phyloP scores from a whole-genome alignment of 2,329 filamentous ascomycete genomes.

The Scytalidium sp. region DNA sequence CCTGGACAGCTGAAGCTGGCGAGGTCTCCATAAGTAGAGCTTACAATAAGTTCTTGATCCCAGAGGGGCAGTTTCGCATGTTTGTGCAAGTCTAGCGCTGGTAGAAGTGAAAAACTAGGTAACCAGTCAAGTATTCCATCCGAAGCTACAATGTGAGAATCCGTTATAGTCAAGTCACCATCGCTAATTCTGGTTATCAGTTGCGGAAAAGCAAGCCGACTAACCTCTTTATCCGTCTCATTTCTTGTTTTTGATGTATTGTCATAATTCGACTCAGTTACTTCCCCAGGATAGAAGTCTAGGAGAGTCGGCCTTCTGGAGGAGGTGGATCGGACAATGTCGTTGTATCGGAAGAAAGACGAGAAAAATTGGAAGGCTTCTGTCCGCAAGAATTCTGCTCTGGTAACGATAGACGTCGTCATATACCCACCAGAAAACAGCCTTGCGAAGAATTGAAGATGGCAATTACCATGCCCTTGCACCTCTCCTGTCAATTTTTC shows the following conservation, averaged over 20 bases:
- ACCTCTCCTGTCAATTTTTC: background rate
- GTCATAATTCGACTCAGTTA: background rate
- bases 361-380: slow-evolving; percentile 3
- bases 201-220: slow-evolving; percentile 5
- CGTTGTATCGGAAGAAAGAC: slow-evolving; percentile 8
- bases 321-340: slow-evolving; percentile 6
- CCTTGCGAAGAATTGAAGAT: background rate
- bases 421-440: background rate
- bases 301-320: slow-evolving; percentile 1
- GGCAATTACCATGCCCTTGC: background rate
- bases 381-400: background rate
- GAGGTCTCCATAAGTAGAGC: background rate
- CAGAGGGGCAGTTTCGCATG: background rate
- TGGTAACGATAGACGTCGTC: background rate
- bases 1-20: background rate
- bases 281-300: slow-evolving; percentile 2
- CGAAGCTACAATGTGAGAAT: slow-evolving; percentile 3
- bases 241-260: background rate
- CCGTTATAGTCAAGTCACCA: slow-evolving; percentile 2
- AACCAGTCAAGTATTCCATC: slow-evolving; percentile 9
- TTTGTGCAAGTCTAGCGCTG: background rate
- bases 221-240: background rate
- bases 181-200: slow-evolving; percentile 8
- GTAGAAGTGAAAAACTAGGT: slow-evolving; percentile 3
- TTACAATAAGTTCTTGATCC: background rate